Conservation (phyloP, 2,329 filamentous ascomycete genomes). For the Pestalotiopsis sp. region DNA sequence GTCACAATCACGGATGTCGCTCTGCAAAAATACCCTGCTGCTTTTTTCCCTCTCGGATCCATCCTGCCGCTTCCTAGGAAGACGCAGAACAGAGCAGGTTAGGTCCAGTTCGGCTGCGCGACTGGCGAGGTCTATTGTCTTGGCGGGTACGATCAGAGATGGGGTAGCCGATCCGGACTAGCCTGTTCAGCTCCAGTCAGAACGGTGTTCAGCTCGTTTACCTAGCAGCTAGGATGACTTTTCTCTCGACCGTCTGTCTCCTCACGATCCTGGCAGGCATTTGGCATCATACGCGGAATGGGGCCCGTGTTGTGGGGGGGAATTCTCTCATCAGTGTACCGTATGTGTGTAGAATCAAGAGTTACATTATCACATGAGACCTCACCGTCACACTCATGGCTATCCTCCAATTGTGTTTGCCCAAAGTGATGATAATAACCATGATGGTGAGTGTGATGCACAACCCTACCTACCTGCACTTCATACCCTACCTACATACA, state of each 20-base stretch:
- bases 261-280: too few relatives aligned
- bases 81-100: not conserved
- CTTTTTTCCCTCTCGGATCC: not conserved
- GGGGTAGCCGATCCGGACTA: constrained; percentile 9
- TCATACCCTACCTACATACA: too few relatives aligned
- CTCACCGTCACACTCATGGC: not conserved
- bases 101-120: not conserved
- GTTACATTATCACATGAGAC: not conserved
- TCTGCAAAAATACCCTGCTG: not conserved
- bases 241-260: too few relatives aligned
- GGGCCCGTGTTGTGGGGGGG: not conserved
- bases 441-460: not conserved
- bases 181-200: constrained; percentile 7
- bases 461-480: too few relatives aligned
- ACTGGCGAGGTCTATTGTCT: constrained; percentile 12
- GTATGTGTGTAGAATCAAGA: not conserved
- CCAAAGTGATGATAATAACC: too few relatives aligned
- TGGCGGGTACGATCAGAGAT: constrained; percentile 13
- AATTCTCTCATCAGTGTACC: not conserved
- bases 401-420: too few relatives aligned
- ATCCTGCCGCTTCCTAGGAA: not conserved
- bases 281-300: not conserved
- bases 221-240: too few relatives aligned
- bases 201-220: constrained; percentile 8
- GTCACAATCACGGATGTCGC: not conserved